Evolutionary conservation across 1,284 basidiomycete genomes (phyloP).

Genomic region (Papiliotrema nemorosa): DNA sequence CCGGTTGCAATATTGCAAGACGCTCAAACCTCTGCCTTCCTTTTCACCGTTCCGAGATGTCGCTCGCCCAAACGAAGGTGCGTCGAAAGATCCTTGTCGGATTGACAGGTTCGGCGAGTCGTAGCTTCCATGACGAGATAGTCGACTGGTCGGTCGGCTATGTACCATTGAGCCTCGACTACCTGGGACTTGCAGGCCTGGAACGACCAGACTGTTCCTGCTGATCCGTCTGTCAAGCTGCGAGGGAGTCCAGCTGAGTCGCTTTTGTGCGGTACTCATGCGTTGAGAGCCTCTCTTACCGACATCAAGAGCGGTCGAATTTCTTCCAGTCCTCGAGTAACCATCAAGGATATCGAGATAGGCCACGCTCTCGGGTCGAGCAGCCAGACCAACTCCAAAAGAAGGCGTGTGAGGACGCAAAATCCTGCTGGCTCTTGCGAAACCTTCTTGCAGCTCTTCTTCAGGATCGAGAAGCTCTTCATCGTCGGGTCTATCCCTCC

Average conservation of each 20-base stretch:
- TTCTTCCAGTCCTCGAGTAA: constrained; percentile 21
- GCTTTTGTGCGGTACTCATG: constrained; percentile 27
- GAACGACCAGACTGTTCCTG: constrained; percentile 5
- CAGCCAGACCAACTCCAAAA: constrained; percentile 12
- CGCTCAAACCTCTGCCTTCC: background rate
- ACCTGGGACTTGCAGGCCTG: background rate
- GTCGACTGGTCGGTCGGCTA: constrained; percentile 13
- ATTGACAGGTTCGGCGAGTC: background rate
- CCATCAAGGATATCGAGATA: constrained; percentile 41
- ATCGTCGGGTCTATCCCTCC: constrained; percentile 27
- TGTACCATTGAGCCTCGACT: background rate
- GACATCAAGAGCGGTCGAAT: constrained; percentile 5
- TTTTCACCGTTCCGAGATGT: background rate
- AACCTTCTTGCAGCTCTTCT: constrained; percentile 34
- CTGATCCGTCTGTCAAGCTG: constrained; percentile 17
- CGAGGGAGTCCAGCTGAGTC: constrained; percentile 29
- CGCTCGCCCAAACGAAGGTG: no score
- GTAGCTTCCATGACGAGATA: constrained; percentile 8
- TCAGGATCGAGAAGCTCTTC: constrained; percentile 32
- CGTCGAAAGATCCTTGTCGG: background rate
- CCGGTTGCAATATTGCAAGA: background rate
- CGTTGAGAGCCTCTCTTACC: constrained; percentile 6
- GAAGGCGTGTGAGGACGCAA: constrained; percentile 21
- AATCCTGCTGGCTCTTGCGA: background rate
- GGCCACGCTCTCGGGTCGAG: constrained; percentile 22